Conservation (phyloP, 331 rosid species). For the Stylosanthes scabra region DNA sequence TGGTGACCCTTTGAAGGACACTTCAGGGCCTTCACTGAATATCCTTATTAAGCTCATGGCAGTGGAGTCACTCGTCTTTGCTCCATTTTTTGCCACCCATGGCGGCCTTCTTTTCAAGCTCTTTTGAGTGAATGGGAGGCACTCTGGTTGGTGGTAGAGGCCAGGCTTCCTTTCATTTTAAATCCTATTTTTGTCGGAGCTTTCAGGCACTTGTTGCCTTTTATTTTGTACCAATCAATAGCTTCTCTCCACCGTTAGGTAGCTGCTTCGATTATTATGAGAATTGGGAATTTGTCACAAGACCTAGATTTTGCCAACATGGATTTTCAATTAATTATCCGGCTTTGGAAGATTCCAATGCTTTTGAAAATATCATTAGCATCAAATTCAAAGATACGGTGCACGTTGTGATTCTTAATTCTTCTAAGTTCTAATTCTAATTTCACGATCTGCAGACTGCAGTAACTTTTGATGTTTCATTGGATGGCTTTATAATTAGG, state of each 20-base stretch:
- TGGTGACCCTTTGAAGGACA: conserved; percentile 87
- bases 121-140: conserved; percentile 40
- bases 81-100: conserved; percentile 87
- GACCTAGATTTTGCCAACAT: neutral
- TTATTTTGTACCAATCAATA: conserved; percentile 41
- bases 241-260: conserved; percentile 31
- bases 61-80: conserved; percentile 82
- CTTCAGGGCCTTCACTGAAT: conserved; percentile 89
- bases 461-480: too few relatives aligned
- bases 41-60: conserved; percentile 93
- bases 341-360: neutral
- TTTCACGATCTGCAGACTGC: too few relatives aligned
- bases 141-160: conserved; percentile 13
- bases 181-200: conserved; percentile 18
- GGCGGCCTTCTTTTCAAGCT: conserved; percentile 84
- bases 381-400: too few relatives aligned
- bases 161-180: conserved; percentile 28
- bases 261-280: conserved; percentile 24
- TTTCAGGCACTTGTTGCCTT: conserved; percentile 6
- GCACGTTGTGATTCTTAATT: too few relatives aligned
- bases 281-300: conserved; percentile 24
- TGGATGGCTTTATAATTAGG: too few relatives aligned
- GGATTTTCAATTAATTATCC: neutral
- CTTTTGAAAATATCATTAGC: neutral
- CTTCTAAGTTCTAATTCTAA: too few relatives aligned